phyloP scores from a whole-genome alignment of 2,329 filamentous ascomycete genomes.

The Trichoderma aggressivum region DNA sequence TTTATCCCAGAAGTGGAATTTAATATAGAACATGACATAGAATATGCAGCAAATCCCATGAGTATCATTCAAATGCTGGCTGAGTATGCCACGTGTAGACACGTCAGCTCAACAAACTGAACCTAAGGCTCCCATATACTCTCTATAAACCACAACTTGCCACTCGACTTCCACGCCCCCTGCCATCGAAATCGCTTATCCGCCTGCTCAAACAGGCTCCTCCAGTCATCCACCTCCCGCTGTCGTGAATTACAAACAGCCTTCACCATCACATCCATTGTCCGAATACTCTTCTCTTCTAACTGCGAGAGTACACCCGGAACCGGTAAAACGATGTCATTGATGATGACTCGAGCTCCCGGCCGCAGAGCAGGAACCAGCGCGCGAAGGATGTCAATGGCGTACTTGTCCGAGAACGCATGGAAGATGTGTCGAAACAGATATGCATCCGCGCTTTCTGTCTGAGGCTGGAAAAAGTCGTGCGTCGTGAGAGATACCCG shows the following conservation, averaged over 20 bases:
- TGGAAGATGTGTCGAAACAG: background rate
- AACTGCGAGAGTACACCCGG: background rate
- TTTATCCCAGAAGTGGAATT: background rate
- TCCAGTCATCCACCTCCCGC: constrained; percentile 40
- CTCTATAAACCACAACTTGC: constrained; percentile 37
- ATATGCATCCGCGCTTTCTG: background rate
- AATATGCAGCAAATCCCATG: background rate
- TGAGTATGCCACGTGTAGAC: background rate
- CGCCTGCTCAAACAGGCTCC: constrained; percentile 38
- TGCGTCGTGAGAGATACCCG: background rate
- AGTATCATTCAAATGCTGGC: background rate
- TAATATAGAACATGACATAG: background rate
- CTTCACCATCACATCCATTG: background rate
- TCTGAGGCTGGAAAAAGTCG: background rate
- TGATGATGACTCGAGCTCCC: background rate
- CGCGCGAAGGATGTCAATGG: background rate
- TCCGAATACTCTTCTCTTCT: background rate
- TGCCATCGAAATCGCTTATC: constrained; percentile 38
- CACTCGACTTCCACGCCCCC: constrained; percentile 27
- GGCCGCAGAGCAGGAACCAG: background rate
- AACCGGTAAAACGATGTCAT: background rate
- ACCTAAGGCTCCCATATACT: constrained; percentile 29
- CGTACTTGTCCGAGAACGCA: background rate
- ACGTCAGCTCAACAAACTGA: background rate
- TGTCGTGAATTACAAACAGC: background rate